These are phyloP conservation scores for Leptosphaerulina australis DNA, from an alignment of 2,329 filamentous ascomycete species.

Conservation along the genomic window DNA sequence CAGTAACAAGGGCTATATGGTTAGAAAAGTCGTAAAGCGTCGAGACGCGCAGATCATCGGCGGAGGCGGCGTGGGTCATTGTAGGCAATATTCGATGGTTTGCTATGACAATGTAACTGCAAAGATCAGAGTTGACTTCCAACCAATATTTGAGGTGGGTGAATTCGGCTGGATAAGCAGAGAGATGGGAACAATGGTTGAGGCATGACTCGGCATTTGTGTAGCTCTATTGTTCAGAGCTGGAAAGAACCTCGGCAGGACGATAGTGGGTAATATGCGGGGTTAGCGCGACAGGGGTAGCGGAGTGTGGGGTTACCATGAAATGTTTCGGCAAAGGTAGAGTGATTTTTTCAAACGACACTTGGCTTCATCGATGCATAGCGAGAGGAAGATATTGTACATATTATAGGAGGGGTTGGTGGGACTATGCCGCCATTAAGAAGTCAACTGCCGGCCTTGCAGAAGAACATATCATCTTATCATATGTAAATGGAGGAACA, in stretches of 20 bases:
- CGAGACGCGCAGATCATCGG: conserved; percentile 42
- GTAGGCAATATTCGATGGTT: background rate
- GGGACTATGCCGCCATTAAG: no score
- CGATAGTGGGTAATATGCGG: conserved; percentile 11
- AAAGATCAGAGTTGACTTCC: background rate
- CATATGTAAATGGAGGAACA: no score
- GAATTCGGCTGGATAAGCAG: no score
- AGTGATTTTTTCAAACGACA: no score
- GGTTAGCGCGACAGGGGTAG: conserved; percentile 12
- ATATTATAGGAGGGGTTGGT: no score
- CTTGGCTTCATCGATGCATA: background rate
- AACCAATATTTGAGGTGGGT: no score
- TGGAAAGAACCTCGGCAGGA: conserved; percentile 14
- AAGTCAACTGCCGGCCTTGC: no score
- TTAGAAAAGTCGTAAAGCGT: conserved; percentile 45
- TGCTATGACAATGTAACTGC: no score
- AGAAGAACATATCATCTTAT: no score
- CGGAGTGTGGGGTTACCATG: background rate
- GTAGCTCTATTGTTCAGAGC: conserved; percentile 3
- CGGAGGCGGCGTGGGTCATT: conserved; percentile 42
- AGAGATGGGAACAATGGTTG: no score
- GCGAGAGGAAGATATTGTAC: no score
- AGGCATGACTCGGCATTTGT: conserved; percentile 8
- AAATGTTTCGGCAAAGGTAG: no score
- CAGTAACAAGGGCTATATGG: conserved; percentile 57